Evolutionary conservation across 345 rosid species (phyloP).

Genomic region (Microcos paniculata): DNA sequence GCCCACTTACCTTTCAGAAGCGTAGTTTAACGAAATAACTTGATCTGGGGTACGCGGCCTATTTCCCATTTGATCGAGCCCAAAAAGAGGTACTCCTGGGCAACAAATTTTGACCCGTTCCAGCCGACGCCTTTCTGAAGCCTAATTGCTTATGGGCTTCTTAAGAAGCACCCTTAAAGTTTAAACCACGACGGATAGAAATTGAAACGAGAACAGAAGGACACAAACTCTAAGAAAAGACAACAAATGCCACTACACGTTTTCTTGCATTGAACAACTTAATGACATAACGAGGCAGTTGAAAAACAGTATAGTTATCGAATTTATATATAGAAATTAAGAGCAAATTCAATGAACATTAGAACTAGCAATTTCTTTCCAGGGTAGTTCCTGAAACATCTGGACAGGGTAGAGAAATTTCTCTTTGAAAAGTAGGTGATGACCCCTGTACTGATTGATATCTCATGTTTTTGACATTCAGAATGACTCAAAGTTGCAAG

Average conservation of each 20-base stretch:
- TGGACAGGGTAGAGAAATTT: neutral
- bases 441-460: neutral
- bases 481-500: slow-evolving; percentile 4
- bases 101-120: neutral
- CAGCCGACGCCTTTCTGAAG: neutral
- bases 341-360: neutral
- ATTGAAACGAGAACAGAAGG: neutral
- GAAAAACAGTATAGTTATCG: too few species aligned
- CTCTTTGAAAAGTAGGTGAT: neutral
- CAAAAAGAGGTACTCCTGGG: neutral
- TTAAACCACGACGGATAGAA: neutral
- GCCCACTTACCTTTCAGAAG: neutral
- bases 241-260: neutral
- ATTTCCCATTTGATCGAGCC: neutral
- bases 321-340: neutral
- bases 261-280: neutral
- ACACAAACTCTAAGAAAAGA: neutral
- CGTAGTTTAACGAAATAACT: neutral
- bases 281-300: neutral
- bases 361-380: neutral
- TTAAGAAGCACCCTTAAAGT: neutral
- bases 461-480: slow-evolving; percentile 8
- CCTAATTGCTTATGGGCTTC: neutral
- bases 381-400: neutral
- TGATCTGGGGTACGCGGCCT: neutral